These are phyloP conservation scores for Solanum sitiens DNA, from an alignment of 257 asterid genomes.

Conservation along the genomic window DNA sequence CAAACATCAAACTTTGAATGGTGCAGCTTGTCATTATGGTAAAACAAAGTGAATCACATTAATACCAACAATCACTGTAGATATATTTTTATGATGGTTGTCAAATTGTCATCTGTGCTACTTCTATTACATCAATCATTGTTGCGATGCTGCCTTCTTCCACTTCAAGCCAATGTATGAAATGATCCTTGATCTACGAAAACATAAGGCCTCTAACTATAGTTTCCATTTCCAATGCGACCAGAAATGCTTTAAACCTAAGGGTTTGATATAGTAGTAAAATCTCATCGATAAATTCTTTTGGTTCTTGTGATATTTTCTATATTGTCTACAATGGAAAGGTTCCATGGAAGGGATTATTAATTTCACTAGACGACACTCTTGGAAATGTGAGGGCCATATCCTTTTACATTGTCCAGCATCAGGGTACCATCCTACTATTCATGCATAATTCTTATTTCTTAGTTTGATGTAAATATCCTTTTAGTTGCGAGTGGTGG, in stretches of 20 bases:
- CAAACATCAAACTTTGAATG: background rate
- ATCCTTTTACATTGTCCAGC: background rate
- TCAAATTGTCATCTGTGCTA: background rate
- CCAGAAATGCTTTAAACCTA: background rate
- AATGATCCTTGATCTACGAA: background rate
- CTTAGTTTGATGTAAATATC: background rate
- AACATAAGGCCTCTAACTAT: background rate
- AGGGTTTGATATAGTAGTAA: background rate
- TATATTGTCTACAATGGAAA: background rate
- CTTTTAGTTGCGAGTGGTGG: background rate
- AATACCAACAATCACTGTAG: background rate
- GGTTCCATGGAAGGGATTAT: background rate
- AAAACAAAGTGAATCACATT: background rate
- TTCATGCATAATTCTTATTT: background rate
- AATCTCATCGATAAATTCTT: background rate
- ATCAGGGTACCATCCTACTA: background rate
- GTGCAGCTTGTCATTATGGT: background rate
- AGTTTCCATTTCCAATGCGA: background rate
- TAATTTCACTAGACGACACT: background rate
- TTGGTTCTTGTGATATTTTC: background rate
- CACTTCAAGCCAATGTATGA: background rate
- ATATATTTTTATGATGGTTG: background rate
- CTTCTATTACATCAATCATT: background rate
- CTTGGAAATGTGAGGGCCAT: background rate
- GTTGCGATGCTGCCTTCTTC: background rate